Evolutionary conservation across 2,329 filamentous ascomycete species (phyloP).

Genomic region (Rhinocladiella mackenziei): DNA sequence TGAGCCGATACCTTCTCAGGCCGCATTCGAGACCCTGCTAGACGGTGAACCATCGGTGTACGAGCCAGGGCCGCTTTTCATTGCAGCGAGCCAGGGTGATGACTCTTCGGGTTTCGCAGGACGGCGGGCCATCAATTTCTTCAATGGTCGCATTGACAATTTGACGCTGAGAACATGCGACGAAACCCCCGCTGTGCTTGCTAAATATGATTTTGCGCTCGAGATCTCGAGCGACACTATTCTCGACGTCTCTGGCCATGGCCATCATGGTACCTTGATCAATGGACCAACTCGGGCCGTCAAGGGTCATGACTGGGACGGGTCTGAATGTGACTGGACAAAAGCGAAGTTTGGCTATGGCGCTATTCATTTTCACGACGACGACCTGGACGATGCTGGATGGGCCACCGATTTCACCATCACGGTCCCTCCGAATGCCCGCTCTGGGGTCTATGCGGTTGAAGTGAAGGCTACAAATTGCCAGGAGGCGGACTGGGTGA

Average conservation of each 20-base stretch:
- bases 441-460: constrained; percentile 33
- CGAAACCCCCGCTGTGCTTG: not conserved
- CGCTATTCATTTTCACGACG: constrained; percentile 40
- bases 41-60: not conserved
- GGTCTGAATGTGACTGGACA: constrained; percentile 34
- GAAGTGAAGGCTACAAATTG: constrained; percentile 26
- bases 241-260: constrained; percentile 30
- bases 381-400: constrained; percentile 37
- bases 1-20: not conserved
- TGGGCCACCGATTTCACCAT: constrained; percentile 36
- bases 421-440: constrained; percentile 24
- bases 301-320: constrained; percentile 36
- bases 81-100: constrained; percentile 11
- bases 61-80: not conserved
- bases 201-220: constrained; percentile 13
- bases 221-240: constrained; percentile 24
- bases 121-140: constrained; percentile 10
- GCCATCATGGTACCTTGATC: constrained; percentile 31
- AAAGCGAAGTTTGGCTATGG: constrained; percentile 36
- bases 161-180: constrained; percentile 1
- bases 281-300: constrained; percentile 36
- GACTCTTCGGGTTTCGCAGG: not conserved
- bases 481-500: constrained; percentile 31
- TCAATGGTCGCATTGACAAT: constrained; percentile 22
- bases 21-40: not conserved